These are phyloP conservation scores for Podila epicladia DNA, from an alignment of 192 early-diverging fungal species.

Conservation along the genomic window DNA sequence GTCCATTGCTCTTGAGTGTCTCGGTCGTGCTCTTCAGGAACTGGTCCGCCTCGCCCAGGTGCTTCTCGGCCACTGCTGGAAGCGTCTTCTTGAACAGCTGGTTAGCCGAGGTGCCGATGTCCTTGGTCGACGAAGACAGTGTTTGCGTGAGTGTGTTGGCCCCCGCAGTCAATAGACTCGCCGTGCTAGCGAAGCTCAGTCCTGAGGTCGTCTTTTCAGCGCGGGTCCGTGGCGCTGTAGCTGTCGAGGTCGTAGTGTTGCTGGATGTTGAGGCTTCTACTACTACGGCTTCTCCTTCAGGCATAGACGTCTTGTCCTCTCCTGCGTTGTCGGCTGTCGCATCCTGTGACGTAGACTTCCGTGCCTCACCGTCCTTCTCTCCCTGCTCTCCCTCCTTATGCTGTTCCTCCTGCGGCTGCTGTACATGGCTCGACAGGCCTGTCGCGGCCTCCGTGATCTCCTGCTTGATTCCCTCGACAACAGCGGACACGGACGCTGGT, in stretches of 20 bases:
- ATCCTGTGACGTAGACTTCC: background rate
- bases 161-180: slow-evolving; percentile 27
- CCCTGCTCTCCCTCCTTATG: background rate
- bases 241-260: background rate
- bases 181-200: slow-evolving; percentile 35
- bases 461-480: slow-evolving; percentile 38
- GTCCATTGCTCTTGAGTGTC: slow-evolving; percentile 47
- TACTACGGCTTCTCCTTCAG: background rate
- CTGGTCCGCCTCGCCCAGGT: slow-evolving; percentile 26
- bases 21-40: slow-evolving; percentile 49
- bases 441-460: slow-evolving; percentile 43
- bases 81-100: slow-evolving; percentile 35
- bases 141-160: slow-evolving; percentile 24
- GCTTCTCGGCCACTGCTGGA: slow-evolving; percentile 31
- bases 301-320: background rate
- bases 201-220: slow-evolving; percentile 5
- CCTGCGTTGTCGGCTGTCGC: background rate
- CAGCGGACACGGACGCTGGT: slow-evolving; percentile 36
- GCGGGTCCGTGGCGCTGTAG: background rate
- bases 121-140: slow-evolving; percentile 27
- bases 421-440: slow-evolving; percentile 2
- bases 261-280: background rate
- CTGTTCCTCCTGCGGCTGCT: background rate
- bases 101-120: slow-evolving; percentile 37
- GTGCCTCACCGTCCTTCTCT: background rate